A percentile compares a stretch with the other conserved stretches of the same genome.
phyloP scores from a whole-genome alignment of 306 rosid genomes.

The Quercus bicolor region DNA sequence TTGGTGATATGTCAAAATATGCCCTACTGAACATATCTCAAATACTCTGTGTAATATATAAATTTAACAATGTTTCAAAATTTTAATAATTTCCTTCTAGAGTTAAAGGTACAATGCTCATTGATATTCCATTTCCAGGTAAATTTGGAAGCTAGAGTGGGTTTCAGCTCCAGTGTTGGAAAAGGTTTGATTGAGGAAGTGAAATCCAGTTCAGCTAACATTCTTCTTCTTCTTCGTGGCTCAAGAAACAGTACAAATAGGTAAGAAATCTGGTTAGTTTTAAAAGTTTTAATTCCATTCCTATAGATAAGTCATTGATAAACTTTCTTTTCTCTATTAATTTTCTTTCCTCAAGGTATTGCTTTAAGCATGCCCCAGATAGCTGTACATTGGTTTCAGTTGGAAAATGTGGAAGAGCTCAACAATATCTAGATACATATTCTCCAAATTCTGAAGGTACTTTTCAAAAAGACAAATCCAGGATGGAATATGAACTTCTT shows the following conservation, averaged over 20 bases:
- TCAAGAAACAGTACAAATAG: conserved; percentile 51
- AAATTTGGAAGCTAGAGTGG: conserved; percentile 84
- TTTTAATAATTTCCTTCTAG: not conserved
- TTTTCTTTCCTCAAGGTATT: conserved; percentile 36
- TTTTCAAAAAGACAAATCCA: conserved; percentile 1
- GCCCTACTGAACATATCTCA: not conserved
- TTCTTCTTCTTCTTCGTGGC: conserved; percentile 70
- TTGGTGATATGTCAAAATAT: not conserved
- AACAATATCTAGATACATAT: conserved; percentile 27
- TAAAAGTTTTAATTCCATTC: not conserved
- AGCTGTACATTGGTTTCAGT: conserved; percentile 54
- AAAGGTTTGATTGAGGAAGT: conserved; percentile 67
- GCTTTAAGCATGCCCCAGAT: conserved; percentile 65
- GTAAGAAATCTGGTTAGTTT: conserved; percentile 27
- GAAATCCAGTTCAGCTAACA: conserved; percentile 58
- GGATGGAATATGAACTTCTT: not conserved
- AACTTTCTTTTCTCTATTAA: not conserved
- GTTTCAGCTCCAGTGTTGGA: conserved; percentile 53
- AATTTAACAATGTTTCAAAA: too few species aligned
- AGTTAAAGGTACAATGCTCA: conserved; percentile 3
- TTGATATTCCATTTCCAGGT: conserved; percentile 45
- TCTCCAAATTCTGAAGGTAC: conserved; percentile 52
- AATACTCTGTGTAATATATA: not conserved
- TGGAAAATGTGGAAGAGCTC: conserved; percentile 35
- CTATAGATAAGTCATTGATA: not conserved